Evolutionary conservation across 2,329 filamentous ascomycete genomes (phyloP).

Genomic region (Macrophomina pseudophaseolina): DNA sequence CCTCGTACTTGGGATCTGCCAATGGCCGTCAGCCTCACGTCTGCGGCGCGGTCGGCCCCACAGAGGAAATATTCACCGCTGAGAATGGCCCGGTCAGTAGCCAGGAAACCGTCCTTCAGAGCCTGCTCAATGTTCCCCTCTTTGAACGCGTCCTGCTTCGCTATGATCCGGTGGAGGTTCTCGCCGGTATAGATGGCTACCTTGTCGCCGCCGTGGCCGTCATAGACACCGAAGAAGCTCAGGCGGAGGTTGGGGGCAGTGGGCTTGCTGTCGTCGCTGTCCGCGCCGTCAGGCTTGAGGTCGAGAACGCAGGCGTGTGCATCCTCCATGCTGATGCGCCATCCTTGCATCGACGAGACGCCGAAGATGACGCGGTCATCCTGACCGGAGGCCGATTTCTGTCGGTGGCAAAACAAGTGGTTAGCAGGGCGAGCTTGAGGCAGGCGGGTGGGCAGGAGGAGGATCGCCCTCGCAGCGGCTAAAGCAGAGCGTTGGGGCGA

Average conservation of each 20-base stretch:
- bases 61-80: conserved; percentile 67
- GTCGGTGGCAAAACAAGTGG: conserved; percentile 24
- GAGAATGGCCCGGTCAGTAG: conserved; percentile 92
- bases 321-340: conserved; percentile 99
- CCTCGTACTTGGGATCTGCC: conserved; percentile 92
- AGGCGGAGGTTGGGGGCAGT: conserved; percentile 73
- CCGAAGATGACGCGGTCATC: conserved; percentile 94
- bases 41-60: conserved; percentile 23
- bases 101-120: conserved; percentile 95
- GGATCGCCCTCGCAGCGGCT: not conserved
- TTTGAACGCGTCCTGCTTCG: conserved; percentile 94
- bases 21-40: conserved; percentile 36
- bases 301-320: conserved; percentile 90
- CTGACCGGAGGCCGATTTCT: conserved; percentile 88
- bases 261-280: conserved; percentile 57
- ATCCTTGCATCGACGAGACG: conserved; percentile 98
- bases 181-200: conserved; percentile 92
- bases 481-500: conserved; percentile 4
- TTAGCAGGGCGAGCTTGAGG: conserved; percentile 16
- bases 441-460: not conserved
- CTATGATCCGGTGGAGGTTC: conserved; percentile 90
- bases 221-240: conserved; percentile 97
- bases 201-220: conserved; percentile 96
- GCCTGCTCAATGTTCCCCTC: conserved; percentile 91
- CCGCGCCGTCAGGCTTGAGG: conserved; percentile 67